These are phyloP conservation scores for Didymellaceae sp. DNA, from an alignment of 2,329 filamentous ascomycete species.

Conservation along the genomic window DNA sequence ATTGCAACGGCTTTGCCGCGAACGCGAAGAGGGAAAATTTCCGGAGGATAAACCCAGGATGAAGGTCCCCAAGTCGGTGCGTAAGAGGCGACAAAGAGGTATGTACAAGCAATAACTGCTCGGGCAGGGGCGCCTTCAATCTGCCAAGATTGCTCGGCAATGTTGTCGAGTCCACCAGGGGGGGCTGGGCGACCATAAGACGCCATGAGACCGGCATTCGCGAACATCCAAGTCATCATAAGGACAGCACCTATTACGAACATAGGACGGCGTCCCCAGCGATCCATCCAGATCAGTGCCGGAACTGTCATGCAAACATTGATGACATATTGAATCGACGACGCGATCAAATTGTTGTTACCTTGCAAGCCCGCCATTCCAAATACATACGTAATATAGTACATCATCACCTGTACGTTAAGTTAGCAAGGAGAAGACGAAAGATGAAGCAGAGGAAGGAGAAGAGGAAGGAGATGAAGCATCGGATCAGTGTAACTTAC, in stretches of 20 bases:
- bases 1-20: constrained; percentile 69
- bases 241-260: constrained; percentile 69
- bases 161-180: constrained; percentile 49
- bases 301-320: constrained; percentile 81
- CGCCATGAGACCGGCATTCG: constrained; percentile 68
- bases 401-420: neutral
- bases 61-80: constrained; percentile 69
- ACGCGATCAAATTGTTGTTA: constrained; percentile 67
- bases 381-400: constrained; percentile 64
- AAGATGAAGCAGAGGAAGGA: too few relatives aligned
- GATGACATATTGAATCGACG: constrained; percentile 77
- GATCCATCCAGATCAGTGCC: constrained; percentile 75
- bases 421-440: too few relatives aligned
- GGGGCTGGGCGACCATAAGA: constrained; percentile 59
- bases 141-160: constrained; percentile 51
- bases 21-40: constrained; percentile 67
- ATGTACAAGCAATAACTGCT: constrained; percentile 71
- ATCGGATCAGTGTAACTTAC: too few relatives aligned
- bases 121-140: constrained; percentile 50
- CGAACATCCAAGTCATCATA: constrained; percentile 69
- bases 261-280: constrained; percentile 74
- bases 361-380: constrained; percentile 71
- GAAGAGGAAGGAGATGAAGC: too few relatives aligned
- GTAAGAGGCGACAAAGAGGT: constrained; percentile 74
- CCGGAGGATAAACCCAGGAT: constrained; percentile 65